phyloP scores from a whole-genome alignment of 2,329 filamentous ascomycete genomes.

The Mycosphaerella sp. region DNA sequence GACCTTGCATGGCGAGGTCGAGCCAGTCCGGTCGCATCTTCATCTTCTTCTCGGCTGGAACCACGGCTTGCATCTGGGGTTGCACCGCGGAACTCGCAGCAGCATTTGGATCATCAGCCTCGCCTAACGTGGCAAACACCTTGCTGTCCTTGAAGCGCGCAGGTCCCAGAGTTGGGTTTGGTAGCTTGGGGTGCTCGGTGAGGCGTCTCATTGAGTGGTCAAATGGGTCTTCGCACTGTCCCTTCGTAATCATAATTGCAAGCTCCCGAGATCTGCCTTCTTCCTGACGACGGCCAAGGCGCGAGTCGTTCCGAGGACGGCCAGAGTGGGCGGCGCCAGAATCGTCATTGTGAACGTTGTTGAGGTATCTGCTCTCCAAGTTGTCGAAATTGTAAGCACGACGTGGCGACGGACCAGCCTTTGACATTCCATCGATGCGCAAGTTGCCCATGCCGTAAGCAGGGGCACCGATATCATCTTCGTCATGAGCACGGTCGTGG shows the following conservation, averaged over 20 bases:
- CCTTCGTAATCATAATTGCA: conserved; percentile 14
- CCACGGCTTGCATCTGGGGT: background rate
- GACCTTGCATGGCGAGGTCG: conserved; percentile 11
- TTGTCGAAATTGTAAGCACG: background rate
- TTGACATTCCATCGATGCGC: background rate
- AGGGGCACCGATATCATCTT: background rate
- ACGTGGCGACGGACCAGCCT: background rate
- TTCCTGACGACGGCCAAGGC: background rate
- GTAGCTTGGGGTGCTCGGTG: conserved; percentile 8
- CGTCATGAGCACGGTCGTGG: background rate
- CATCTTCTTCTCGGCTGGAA: conserved; percentile 1
- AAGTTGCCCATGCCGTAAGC: conserved; percentile 1
- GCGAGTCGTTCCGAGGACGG: background rate
- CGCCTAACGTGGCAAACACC: conserved; percentile 14
- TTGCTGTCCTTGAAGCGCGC: conserved; percentile 22
- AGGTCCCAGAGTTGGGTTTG: conserved; percentile 20
- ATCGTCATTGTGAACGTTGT: background rate
- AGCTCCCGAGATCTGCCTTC: background rate
- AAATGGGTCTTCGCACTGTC: conserved; percentile 17
- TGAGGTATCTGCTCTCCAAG: background rate
- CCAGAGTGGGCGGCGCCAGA: background rate
- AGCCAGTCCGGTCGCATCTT: conserved; percentile 17
- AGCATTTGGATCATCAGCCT: background rate
- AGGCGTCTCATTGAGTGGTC: conserved; percentile 15
- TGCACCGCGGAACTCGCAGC: background rate